Base-by-base conservation (phyloP, 495 filamentous ascomycete genomes). In the Tuber melanosporum region DNA sequence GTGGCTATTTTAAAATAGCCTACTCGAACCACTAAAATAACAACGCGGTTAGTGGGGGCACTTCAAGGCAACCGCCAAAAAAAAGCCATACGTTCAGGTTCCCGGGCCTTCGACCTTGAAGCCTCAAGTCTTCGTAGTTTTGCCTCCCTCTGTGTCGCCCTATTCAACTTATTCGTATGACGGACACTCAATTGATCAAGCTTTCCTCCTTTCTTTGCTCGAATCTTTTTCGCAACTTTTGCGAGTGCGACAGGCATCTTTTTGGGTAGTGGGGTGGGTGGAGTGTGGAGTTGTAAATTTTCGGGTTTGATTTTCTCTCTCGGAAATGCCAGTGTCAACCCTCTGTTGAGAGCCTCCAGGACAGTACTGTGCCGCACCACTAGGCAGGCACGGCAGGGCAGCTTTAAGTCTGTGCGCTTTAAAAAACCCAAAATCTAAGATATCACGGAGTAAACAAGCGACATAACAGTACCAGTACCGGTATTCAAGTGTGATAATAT, bases 191-290 rank as follows among this genome's bases (percentile, higher is more conserved):
- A 76, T 3, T 74, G 75, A 45, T 82, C 75, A n/a, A 83, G 71
- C 22, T 73, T 76, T 36, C 81, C 81, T 44, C 74, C 74, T 71
- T 78, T 84, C 62, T 81, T 76, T 22, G 77, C 73, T 41, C 77
- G 82, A 46, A 83, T 83, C 71, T 83, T 82, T 72, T 82, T 83
- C 6, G 75, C 46, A 36, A 83, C 81, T 75, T 83, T 83, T 14
- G 69, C 71, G 49, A 82, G 81, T 43, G 81, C 70, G 26, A 83
- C 76, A 39, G 69, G 44, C 75, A 69, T 82, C 14, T 36, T 66
- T 66, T 66, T 66, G 0, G 57, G 57, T 7, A 14, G 26, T 15
- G 57, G 1, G 15, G 26, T 66, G 57, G 57, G 14, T 36, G 26
- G 26, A 66, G 57, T 36, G 57, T 66, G 57, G 57, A 36, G 57